A percentile compares a stretch with the other conserved stretches of the same genome.
Conservation (phyloP, 495 filamentous ascomycete species). For the Barbatosphaeria neglecta region DNA sequence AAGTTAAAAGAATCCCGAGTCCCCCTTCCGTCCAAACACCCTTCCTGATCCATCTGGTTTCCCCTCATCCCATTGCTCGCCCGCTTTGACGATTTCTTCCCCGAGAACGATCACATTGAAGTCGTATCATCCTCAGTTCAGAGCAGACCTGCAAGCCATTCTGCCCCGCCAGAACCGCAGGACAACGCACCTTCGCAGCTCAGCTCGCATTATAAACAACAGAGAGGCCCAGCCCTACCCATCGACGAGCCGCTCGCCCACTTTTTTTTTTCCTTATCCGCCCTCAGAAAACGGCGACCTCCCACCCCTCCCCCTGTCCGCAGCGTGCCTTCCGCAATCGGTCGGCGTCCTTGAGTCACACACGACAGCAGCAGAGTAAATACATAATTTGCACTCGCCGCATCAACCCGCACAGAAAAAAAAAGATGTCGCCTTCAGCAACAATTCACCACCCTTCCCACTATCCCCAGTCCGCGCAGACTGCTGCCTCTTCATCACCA, state of each 20-base stretch:
- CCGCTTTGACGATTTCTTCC: not conserved
- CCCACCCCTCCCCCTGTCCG: not conserved
- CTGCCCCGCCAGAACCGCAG: not conserved
- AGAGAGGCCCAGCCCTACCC: not conserved
- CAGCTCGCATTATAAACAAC: not conserved
- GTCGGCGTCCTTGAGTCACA: not conserved
- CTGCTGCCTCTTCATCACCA: not conserved
- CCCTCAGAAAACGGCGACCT: not conserved
- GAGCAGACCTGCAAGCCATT: not conserved
- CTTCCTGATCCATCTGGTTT: not conserved
- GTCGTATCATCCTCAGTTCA: too few relatives aligned
- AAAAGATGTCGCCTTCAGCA: not conserved
- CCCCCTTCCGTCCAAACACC: not conserved
- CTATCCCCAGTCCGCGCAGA: not conserved
- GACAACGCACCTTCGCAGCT: not conserved
- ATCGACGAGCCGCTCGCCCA: not conserved
- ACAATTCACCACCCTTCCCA: not conserved
- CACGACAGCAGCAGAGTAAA: not conserved
- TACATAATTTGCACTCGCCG: not conserved
- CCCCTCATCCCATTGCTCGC: not conserved
- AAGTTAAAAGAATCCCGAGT: not conserved
- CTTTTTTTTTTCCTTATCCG: not conserved
- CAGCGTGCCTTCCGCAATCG: not conserved
- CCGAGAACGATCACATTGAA: too few relatives aligned
- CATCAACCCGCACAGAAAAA: not conserved